A percentile compares a stretch with the other conserved stretches of the same genome.
Conservation (phyloP, 768 basidiomycete genomes). For the Lactifluus rugatus region DNA sequence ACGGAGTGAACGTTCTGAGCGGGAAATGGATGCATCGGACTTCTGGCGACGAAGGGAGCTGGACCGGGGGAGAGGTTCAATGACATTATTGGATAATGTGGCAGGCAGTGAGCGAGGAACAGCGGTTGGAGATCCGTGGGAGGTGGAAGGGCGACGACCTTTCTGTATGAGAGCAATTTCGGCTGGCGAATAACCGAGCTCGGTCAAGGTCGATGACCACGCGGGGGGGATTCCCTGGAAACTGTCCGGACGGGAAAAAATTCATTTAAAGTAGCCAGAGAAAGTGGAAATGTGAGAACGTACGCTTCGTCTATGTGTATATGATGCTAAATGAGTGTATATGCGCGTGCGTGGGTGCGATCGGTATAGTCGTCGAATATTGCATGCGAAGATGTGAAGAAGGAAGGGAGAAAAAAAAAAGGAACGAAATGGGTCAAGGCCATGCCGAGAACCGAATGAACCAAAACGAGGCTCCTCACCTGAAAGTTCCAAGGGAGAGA, state of each 20-base stretch:
- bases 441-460: neutral
- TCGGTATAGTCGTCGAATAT: too few species aligned
- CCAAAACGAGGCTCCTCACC: neutral
- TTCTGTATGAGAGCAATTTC: constrained; percentile 17
- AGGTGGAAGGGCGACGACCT: constrained; percentile 12
- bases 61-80: constrained; percentile 11
- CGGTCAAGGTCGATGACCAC: constrained; percentile 14
- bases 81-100: neutral
- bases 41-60: constrained; percentile 12
- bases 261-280: neutral
- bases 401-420: neutral
- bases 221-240: constrained; percentile 16
- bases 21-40: constrained; percentile 16
- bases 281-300: neutral
- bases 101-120: constrained; percentile 11
- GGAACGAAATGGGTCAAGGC: neutral
- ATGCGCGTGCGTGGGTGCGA: neutral
- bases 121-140: neutral
- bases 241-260: neutral
- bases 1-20: constrained; percentile 15
- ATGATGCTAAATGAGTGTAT: constrained; percentile 10
- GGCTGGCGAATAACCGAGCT: constrained; percentile 19
- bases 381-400: neutral
- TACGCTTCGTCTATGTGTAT: constrained; percentile 19
- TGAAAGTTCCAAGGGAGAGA: constrained; percentile 20